Conservation (phyloP, 2,329 filamentous ascomycete species). For the Clonostachys rhizophaga region DNA sequence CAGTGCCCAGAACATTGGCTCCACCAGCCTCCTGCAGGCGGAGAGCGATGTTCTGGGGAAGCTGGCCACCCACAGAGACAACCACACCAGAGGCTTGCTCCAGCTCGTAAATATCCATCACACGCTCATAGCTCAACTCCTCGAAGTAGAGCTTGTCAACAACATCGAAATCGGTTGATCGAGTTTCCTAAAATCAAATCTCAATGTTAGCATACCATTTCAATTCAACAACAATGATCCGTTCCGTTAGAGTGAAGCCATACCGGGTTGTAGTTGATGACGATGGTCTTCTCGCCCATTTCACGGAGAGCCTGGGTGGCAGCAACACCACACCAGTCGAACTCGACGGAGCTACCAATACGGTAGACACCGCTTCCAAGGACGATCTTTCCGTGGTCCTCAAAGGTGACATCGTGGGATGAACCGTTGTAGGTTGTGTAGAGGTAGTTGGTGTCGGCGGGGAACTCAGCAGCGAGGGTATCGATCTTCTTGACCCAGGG, state of each 20-base stretch:
- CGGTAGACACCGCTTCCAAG: constrained; percentile 95
- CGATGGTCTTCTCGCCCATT: constrained; percentile 94
- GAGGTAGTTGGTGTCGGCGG: constrained; percentile 89
- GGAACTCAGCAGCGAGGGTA: constrained; percentile 94
- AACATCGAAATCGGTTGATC: constrained; percentile 78
- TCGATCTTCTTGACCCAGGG: constrained; percentile 99
- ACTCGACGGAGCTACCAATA: constrained; percentile 96
- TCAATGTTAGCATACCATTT: not conserved
- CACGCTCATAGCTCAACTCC: constrained; percentile 92
- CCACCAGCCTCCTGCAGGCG: constrained; percentile 87
- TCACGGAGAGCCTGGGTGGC: constrained; percentile 76
- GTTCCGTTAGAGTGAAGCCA: not conserved
- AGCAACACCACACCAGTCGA: constrained; percentile 97
- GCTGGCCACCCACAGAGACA: constrained; percentile 91
- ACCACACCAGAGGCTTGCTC: constrained; percentile 83
- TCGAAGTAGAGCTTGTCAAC: constrained; percentile 96
- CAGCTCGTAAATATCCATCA: constrained; percentile 98
- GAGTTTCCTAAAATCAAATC: constrained; percentile 51
- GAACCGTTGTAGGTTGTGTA: constrained; percentile 98
- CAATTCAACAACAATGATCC: no score
- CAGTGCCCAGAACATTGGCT: constrained; percentile 86
- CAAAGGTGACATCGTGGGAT: constrained; percentile 87
- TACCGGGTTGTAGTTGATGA: constrained; percentile 64
- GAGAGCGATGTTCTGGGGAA: constrained; percentile 96
- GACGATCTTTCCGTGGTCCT: constrained; percentile 85